A percentile compares a stretch with the other conserved stretches of the same genome.
phyloP scores from a whole-genome alignment of 345 rosid genomes.

The Viola odorata region DNA sequence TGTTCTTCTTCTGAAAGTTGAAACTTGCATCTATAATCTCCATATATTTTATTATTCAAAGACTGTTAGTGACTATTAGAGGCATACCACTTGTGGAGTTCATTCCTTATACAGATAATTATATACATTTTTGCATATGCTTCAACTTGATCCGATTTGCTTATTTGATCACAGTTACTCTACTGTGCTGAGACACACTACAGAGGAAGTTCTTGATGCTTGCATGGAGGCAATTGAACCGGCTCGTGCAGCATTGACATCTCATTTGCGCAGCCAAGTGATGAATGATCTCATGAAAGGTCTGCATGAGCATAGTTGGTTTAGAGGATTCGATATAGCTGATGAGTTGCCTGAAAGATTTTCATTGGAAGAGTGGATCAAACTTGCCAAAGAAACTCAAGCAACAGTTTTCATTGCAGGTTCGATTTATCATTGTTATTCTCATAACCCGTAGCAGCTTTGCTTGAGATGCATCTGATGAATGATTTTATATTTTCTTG shows the following conservation, averaged over 20 bases:
- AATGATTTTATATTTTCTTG: too few species aligned
- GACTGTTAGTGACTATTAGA: too few species aligned
- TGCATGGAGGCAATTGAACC: constrained; percentile 88
- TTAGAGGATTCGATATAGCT: constrained; percentile 70
- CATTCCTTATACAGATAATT: neutral
- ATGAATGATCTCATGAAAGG: constrained; percentile 66
- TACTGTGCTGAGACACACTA: constrained; percentile 90
- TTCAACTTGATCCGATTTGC: neutral
- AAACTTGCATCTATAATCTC: neutral
- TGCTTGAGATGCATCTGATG: too few species aligned
- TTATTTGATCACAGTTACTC: constrained; percentile 58
- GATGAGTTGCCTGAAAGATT: constrained; percentile 56
- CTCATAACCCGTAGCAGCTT: too few species aligned
- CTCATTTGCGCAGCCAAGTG: constrained; percentile 71
- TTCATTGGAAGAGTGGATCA: constrained; percentile 70
- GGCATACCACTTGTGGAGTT: neutral
- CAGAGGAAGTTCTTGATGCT: constrained; percentile 87
- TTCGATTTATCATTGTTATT: constrained; percentile 20
- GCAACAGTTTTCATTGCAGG: constrained; percentile 93
- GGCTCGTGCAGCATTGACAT: constrained; percentile 67
- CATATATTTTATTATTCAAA: too few species aligned
- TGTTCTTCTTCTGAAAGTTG: neutral
- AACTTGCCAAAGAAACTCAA: constrained; percentile 52
- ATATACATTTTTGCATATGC: neutral
- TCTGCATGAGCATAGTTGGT: constrained; percentile 63